Evolutionary conservation across 2,329 filamentous ascomycete species (phyloP).

Genomic region (Dothideomycetes sp.): DNA sequence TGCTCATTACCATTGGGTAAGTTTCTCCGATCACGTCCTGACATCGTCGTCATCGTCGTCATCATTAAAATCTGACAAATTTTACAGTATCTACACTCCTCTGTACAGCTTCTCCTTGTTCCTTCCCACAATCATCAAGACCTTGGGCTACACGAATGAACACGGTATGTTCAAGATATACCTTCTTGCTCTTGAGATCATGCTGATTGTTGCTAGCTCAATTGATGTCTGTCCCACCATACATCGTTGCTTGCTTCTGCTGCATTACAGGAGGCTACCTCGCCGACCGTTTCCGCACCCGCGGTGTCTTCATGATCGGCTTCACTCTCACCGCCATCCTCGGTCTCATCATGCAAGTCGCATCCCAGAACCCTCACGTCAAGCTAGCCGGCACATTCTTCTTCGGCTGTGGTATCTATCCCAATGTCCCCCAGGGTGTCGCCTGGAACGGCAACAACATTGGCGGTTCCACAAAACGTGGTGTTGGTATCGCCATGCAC

Average conservation of each 20-base stretch:
- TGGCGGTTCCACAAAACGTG: constrained; percentile 46
- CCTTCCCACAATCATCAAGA: constrained; percentile 45
- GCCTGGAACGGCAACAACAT: constrained; percentile 55
- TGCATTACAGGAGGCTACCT: constrained; percentile 22
- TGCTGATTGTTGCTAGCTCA: too few species aligned
- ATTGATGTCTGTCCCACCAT: constrained; percentile 23
- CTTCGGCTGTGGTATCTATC: constrained; percentile 47
- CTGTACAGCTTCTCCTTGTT: constrained; percentile 27
- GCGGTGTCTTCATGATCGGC: constrained; percentile 36
- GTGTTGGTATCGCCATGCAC: constrained; percentile 49
- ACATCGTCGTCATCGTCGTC: too few species aligned
- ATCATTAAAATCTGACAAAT: background rate
- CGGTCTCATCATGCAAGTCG: constrained; percentile 30
- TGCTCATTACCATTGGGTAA: constrained; percentile 32
- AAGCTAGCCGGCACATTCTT: constrained; percentile 32
- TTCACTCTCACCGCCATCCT: constrained; percentile 17
- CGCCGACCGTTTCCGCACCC: constrained; percentile 21
- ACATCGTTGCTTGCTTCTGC: constrained; percentile 25
- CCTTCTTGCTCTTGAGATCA: too few species aligned
- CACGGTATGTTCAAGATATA: too few species aligned
- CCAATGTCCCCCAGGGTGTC: constrained; percentile 47
- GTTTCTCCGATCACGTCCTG: constrained; percentile 25
- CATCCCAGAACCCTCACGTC: constrained; percentile 23
- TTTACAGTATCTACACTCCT: constrained; percentile 13
- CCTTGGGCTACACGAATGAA: constrained; percentile 54